A percentile compares a stretch with the other conserved stretches of the same genome.
Conservation (phyloP, 2,329 filamentous ascomycete species). For the Zelopaecilomyces penicillatus region DNA sequence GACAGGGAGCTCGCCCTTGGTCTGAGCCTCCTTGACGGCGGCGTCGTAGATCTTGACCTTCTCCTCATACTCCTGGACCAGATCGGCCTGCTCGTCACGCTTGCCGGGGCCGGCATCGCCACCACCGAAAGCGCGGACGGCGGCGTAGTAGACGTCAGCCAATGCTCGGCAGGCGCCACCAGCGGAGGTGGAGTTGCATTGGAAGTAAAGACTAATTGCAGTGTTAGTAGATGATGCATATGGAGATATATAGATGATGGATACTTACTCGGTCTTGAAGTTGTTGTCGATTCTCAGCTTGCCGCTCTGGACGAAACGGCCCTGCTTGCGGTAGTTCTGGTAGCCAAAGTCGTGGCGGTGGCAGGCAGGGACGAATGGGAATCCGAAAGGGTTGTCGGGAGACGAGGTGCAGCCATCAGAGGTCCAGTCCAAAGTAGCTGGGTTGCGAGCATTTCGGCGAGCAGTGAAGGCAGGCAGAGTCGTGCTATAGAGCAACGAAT, state of each 20-base stretch:
- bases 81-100: conserved; percentile 16
- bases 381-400: conserved; percentile 36
- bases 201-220: conserved; percentile 24
- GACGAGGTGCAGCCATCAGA: conserved; percentile 35
- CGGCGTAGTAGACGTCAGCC: conserved; percentile 33
- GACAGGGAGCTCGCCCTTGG: conserved; percentile 16
- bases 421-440: conserved; percentile 30
- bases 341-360: conserved; percentile 51
- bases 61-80: conserved; percentile 24
- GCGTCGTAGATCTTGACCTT: conserved; percentile 26
- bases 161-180: conserved; percentile 22
- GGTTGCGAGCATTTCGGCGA: conserved; percentile 30
- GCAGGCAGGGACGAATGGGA: conserved; percentile 36
- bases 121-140: conserved; percentile 29
- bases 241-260: not conserved
- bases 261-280: conserved; percentile 37
- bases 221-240: not conserved
- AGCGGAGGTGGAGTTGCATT: conserved; percentile 20
- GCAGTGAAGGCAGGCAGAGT: conserved; percentile 33
- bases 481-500: conserved; percentile 37
- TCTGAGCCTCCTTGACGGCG: conserved; percentile 27
- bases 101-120: conserved; percentile 20
- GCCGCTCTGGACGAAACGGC: conserved; percentile 33
- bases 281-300: conserved; percentile 40
- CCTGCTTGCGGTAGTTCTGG: conserved; percentile 42